A percentile compares a stretch with the other conserved stretches of the same genome.
Conservation (phyloP, 2,329 filamentous ascomycete genomes). For the Nakataea oryzae region DNA sequence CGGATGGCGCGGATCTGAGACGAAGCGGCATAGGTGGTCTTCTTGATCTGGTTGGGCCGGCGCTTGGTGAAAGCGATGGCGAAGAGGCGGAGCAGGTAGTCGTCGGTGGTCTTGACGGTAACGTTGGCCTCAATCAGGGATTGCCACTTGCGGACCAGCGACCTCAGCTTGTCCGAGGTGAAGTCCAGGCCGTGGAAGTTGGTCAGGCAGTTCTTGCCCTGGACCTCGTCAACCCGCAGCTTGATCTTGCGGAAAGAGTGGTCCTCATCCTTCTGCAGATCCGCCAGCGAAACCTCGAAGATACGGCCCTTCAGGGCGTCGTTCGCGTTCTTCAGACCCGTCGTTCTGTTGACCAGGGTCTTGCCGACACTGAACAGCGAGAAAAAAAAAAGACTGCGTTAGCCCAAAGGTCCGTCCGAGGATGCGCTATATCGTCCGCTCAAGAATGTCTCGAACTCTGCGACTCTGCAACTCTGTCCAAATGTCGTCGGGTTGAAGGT, state of each 20-base stretch:
- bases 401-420: constrained; percentile 7
- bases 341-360: constrained; percentile 98
- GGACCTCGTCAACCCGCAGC: constrained; percentile 95
- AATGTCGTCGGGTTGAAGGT: constrained; percentile 4
- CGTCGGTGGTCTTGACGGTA: constrained; percentile 99
- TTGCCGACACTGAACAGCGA: constrained; percentile 75
- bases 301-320: constrained; percentile 98
- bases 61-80: constrained; percentile 99
- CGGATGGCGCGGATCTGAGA: constrained; percentile 97
- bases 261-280: constrained; percentile 99
- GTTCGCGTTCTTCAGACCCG: constrained; percentile 99
- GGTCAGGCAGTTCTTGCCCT: constrained; percentile 99
- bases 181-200: constrained; percentile 99
- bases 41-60: constrained; percentile 99
- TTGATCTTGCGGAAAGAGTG: constrained; percentile 99
- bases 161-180: constrained; percentile 99
- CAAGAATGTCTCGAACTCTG: background rate
- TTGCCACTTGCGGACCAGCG: constrained; percentile 99
- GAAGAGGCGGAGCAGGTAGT: constrained; percentile 98
- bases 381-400: constrained; percentile 9
- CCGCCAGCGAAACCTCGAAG: constrained; percentile 96
- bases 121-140: constrained; percentile 98
- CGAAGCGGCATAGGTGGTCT: constrained; percentile 96
- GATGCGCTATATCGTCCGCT: constrained; percentile 4
- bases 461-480: background rate